Evolutionary conservation across 176 grass and related monocot species (phyloP), one percentile per base, ranked within the genome.

Genomic region (Typha latifolia): DNA sequence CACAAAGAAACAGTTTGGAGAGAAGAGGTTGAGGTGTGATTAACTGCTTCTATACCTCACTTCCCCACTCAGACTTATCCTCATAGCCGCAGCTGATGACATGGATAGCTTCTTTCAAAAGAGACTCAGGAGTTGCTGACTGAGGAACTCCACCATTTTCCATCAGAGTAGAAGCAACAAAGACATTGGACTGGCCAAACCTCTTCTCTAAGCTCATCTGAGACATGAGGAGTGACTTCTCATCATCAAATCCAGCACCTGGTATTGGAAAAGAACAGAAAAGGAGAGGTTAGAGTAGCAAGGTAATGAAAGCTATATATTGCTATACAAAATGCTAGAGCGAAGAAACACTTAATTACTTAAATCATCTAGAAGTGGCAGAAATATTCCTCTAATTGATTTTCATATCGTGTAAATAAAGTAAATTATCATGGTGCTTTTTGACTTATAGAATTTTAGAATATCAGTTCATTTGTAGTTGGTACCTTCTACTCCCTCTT

Each of bases 81-180:
- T 96, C 93, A 32, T 96, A 96, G 61, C 93, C 93, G 77, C 93
- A 96, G 69, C 93, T 96, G 75, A 96, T 96, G 66, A 96, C 93
- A 88, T 96, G 93, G 16, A 96, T 96, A 66, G 93, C 93, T 89
- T 96, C 93, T 72, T 96, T 96, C 66, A 96, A 69, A 72, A 96
- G 93, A 64, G 88, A 82, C 37, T 96, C 92, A 69, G 85, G 92
- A 82, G 88, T 91, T 88, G 92, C 92, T 64, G 88, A 96, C 16
- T 96, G 85, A 67, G 92, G 88, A 82, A 96, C 92, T 8, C 92
- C 92, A 70, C 92, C 88, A 78, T 90, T 83, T 83, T 96, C 92
- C 92, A 96, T 96, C 21, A 96, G 72, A 52, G 92, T 96, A 16
- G 92, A 96, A 55, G 92, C 92, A 66, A 96, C 88, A 67, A 96